Base-by-base conservation (phyloP, 2,329 filamentous ascomycete species). In the Mollisia scopiformis region DNA sequence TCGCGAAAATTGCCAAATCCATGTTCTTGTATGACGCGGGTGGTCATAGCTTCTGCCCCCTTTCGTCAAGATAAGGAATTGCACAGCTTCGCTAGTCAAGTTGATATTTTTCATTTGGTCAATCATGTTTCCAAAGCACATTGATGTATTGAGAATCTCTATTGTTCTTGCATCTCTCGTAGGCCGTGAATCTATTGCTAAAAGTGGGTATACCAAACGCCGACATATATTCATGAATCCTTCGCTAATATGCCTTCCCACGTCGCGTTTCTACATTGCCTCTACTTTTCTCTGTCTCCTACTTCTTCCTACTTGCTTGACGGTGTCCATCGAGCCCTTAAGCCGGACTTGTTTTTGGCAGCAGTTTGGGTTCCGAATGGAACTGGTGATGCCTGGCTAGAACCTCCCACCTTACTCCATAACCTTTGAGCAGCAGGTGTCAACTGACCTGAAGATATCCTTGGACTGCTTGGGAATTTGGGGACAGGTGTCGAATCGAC, bases 381-480 rank as follows among this genome's bases (percentile, higher is more conserved):
- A 62, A 65, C 63, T 31, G 69, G 67, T 25, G 68, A 64, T 25
- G 55, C 56, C 41, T 64, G 73, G 46, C 71, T 72, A 4, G 69
- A 71, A 55, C 72, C 80, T 39, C 77, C 83, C 65, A 91, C 85
- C 73, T 82, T 86, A 65, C 82, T 86, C 79, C 87, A 87, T 33
- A 92, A 75, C 62, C 87, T 81, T 73, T 88, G 84, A 2, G 88
- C 92, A 14, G 92, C 92, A 3, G 92, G 91, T 23, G 91, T 94
- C 72, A 93, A 76, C 4, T 79, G 78, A 19, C 79, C 79, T 10
- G 81, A 76, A 16, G 65, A 65, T 25, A 85, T 79, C 49, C 84
- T 78, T 19, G 87, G 86, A 63, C 85, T 88, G 66, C 87, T 90
- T 1, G 88, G 85, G 63, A 91, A 91, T 67, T 83, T 85, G 8